Base-by-base conservation (phyloP, 1,284 basidiomycete species). In the Rhodotorula mucilaginosa region DNA sequence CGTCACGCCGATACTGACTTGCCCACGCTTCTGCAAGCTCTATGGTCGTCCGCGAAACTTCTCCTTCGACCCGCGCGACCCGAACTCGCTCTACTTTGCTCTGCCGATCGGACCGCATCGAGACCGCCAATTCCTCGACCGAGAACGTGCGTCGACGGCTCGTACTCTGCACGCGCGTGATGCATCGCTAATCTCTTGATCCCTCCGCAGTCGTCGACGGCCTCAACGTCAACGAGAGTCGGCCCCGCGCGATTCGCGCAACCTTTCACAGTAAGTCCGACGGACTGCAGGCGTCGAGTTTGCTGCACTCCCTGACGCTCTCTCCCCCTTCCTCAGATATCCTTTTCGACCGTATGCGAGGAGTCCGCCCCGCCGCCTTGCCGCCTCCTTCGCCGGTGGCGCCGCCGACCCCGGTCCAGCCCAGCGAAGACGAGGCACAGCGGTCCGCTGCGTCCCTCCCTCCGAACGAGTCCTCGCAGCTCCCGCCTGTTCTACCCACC, bases 41-140 rank as follows among this genome's bases (percentile, higher is more conserved):
- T 95, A 96, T 80, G 94, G 94, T 49, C 87, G 91, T 54, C 92
- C 93, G 2, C 85, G 87, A 29, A 82, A 85, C 48, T 96, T 94
- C 84, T 89, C 87, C 60, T 97, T 92, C 90, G 90, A 97, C 78
- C 90, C 90, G 70, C 85, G 88, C 26, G 88, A 95, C 80, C 85
- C 88, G 0, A 77, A 80, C 12, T 90, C 73, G 26, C 65, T 76
- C 34, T 80, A 80, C 47, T 82, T 82, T 59, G 77, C 74, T 5
- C 65, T 71, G 34, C 80, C 81, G 15, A 79, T 82, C 71, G 82
- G 82, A 0, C 81, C 81, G 7, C 80, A 79, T 72, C 80, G 81
- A 61, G 81, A 83, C 51, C 85, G 88, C 64, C 87, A 97, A 29
- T 98, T 97, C 85, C 85, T 98, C 68, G 91, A 93, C 72, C 87